phyloP scores from a whole-genome alignment of 2,329 filamentous ascomycete species.

The Aureobasidium uvarum region DNA sequence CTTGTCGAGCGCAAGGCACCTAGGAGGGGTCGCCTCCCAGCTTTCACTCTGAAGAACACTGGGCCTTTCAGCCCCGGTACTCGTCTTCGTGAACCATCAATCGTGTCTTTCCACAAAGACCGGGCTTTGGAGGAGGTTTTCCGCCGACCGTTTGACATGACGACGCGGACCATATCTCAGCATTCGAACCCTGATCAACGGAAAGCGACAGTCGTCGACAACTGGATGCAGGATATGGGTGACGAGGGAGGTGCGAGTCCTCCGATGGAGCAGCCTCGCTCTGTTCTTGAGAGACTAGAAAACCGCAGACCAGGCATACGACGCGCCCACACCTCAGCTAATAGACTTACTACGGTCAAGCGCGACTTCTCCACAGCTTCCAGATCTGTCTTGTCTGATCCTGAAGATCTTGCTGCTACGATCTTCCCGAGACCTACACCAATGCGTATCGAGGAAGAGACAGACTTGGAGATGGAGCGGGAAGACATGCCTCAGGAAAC shows the following conservation, averaged over 20 bases:
- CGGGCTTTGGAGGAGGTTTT: slow-evolving; percentile 90
- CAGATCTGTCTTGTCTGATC: slow-evolving; percentile 58
- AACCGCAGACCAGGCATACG: slow-evolving; percentile 53
- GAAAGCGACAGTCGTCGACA: slow-evolving; percentile 76
- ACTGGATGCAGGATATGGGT: slow-evolving; percentile 78
- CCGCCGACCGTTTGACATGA: slow-evolving; percentile 64
- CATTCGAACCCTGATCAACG: slow-evolving; percentile 55
- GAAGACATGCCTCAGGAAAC: slow-evolving; percentile 60
- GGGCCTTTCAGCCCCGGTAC: slow-evolving; percentile 68
- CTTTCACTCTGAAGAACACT: slow-evolving; percentile 35
- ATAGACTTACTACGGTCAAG: slow-evolving; percentile 33
- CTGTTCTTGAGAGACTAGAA: slow-evolving; percentile 59
- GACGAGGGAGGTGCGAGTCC: slow-evolving; percentile 55
- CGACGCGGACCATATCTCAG: slow-evolving; percentile 54
- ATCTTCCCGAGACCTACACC: slow-evolving; percentile 42
- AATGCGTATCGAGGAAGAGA: slow-evolving; percentile 48
- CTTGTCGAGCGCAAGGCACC: slow-evolving; percentile 66
- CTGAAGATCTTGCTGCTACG: slow-evolving; percentile 48
- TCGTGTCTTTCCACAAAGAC: slow-evolving; percentile 86
- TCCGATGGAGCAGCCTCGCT: slow-evolving; percentile 60
- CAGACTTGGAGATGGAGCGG: slow-evolving; percentile 40
- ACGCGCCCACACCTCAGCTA: slow-evolving; percentile 47
- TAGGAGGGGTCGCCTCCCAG: slow-evolving; percentile 34
- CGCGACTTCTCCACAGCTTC: slow-evolving; percentile 53
- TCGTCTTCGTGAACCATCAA: slow-evolving; percentile 77